phyloP scores from a whole-genome alignment of 306 rosid species.

The Nissolia schottii region DNA sequence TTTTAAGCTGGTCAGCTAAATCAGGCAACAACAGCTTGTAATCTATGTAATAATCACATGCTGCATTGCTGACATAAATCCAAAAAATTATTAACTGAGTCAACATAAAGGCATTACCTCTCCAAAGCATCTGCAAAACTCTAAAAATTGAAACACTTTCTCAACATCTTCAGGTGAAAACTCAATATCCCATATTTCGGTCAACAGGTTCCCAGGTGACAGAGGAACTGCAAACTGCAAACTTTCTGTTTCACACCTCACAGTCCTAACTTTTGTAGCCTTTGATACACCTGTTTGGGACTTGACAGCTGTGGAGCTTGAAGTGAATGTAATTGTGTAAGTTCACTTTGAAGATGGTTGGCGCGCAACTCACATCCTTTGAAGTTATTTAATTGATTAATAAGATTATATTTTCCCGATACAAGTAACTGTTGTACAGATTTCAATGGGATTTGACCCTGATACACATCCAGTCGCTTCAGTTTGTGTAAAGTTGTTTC shows the following conservation, averaged over 20 bases:
- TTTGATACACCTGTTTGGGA: background rate
- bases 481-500: too few species aligned
- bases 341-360: too few species aligned
- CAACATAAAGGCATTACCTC: conserved; percentile 45
- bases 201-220: conserved; percentile 49
- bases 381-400: too few species aligned
- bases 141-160: conserved; percentile 68
- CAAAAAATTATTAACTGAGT: background rate
- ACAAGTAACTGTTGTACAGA: too few species aligned
- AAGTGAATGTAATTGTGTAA: too few species aligned
- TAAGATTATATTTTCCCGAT: too few species aligned
- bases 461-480: too few species aligned
- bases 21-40: background rate
- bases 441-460: too few species aligned
- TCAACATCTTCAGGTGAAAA: conserved; percentile 59
- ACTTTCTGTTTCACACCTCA: conserved; percentile 1
- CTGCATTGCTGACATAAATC: background rate
- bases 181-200: conserved; percentile 42
- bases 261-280: background rate
- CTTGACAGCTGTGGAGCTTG: too few species aligned
- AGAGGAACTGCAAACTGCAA: conserved; percentile 33
- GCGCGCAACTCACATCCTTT: too few species aligned
- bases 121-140: conserved; percentile 67
- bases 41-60: background rate
- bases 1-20: background rate